Evolutionary conservation across 2,329 filamentous ascomycete species (phyloP).

Genomic region (Trichoderma harzianum): DNA sequence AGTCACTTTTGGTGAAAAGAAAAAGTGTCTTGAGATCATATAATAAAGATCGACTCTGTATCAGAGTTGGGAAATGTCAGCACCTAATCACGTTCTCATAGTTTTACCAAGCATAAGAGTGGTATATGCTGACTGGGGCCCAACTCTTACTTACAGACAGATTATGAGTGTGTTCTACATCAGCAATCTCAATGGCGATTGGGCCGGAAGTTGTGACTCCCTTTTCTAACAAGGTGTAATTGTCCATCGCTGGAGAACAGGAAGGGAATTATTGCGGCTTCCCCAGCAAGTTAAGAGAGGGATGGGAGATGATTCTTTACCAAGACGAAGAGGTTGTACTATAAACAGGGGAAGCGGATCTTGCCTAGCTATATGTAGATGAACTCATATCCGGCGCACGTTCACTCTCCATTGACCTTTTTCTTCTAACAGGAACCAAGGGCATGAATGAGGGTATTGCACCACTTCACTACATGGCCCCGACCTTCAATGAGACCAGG

Average conservation of each 20-base stretch:
- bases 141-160: background rate
- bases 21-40: conserved; percentile 25
- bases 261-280: background rate
- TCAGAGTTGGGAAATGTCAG: background rate
- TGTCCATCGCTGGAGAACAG: background rate
- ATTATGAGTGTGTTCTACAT: background rate
- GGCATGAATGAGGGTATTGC: background rate
- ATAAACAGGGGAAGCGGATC: background rate
- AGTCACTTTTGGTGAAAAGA: conserved; percentile 33
- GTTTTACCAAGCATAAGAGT: background rate
- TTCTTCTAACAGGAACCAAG: background rate
- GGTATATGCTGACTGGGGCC: background rate
- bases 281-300: background rate
- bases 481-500: background rate
- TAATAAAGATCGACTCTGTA: background rate
- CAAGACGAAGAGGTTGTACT: background rate
- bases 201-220: background rate
- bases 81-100: background rate
- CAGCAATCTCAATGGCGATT: background rate
- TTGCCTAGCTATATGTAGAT: background rate
- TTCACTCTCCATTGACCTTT: background rate
- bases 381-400: background rate
- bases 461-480: background rate
- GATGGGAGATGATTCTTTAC: background rate
- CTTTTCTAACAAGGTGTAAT: background rate